A percentile compares a stretch with the other conserved stretches of the same genome.
Evolutionary conservation across 345 rosid genomes (phyloP).

Genomic region (Boechera divaricarpa): DNA sequence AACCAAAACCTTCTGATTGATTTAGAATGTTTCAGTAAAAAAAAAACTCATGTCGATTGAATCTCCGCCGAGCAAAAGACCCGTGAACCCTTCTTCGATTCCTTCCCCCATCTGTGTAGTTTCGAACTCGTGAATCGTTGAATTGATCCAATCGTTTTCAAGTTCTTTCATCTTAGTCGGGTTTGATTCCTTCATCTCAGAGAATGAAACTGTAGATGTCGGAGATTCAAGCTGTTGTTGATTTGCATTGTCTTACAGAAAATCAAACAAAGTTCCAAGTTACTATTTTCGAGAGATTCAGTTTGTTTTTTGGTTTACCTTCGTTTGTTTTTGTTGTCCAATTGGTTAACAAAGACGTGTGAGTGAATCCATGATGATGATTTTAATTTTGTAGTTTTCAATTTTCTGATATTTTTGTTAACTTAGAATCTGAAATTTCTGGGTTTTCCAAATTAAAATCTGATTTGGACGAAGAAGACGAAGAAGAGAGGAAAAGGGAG

Average conservation of each 20-base stretch:
- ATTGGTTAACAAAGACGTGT: conserved; percentile 23
- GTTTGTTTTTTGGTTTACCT: conserved; percentile 13
- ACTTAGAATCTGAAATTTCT: no score
- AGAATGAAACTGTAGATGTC: conserved; percentile 77
- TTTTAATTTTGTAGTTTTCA: no score
- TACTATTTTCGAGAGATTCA: not conserved
- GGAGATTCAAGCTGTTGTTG: conserved; percentile 69
- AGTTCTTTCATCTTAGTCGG: conserved; percentile 63
- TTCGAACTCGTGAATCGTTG: conserved; percentile 43
- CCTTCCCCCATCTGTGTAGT: conserved; percentile 32
- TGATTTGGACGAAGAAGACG: no score
- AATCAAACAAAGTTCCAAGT: not conserved
- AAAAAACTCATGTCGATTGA: conserved; percentile 2
- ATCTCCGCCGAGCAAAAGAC: conserved; percentile 69
- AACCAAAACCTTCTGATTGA: no score
- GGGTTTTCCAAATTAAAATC: no score
- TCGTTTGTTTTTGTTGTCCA: conserved; percentile 40
- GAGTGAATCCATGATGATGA: conserved; percentile 32
- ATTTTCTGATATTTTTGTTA: no score
- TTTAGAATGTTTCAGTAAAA: no score
- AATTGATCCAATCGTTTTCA: conserved; percentile 60
- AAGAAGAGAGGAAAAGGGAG: no score
- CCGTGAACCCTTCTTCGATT: conserved; percentile 80
- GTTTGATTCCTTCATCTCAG: conserved; percentile 52
- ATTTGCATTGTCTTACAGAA: conserved; percentile 38